Percentiles rank a stretch among this genome's conserved stretches.
Conservation (phyloP, 768 basidiomycete genomes). For the Suillus decipiens region DNA sequence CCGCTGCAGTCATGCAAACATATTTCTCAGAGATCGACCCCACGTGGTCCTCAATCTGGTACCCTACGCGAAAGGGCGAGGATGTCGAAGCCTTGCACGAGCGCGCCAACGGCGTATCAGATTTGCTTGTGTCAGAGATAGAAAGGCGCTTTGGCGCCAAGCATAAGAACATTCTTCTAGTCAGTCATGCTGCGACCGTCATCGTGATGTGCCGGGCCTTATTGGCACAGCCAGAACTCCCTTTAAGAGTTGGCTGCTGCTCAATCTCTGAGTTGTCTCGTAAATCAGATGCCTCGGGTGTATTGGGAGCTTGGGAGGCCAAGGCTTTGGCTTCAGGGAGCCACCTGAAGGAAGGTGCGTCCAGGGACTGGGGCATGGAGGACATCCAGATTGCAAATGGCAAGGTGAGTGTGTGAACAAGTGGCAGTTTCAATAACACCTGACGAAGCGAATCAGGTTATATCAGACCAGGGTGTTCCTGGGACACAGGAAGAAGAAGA, state of each 20-base stretch:
- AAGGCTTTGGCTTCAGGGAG: slow-evolving; percentile 52
- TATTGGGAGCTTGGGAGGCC: slow-evolving; percentile 50
- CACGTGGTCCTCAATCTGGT: slow-evolving; percentile 64
- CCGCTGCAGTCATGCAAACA: slow-evolving; percentile 50
- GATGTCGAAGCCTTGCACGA: slow-evolving; percentile 60
- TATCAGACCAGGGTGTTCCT: slow-evolving; percentile 69
- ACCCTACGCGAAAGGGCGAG: slow-evolving; percentile 76
- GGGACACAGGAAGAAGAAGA: slow-evolving; percentile 67
- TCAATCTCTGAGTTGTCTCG: slow-evolving; percentile 60
- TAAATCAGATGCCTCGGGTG: slow-evolving; percentile 25
- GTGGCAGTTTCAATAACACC: neutral
- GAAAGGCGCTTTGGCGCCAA: slow-evolving; percentile 44
- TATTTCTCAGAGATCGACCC: slow-evolving; percentile 60
- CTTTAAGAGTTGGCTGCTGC: slow-evolving; percentile 74
- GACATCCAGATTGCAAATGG: slow-evolving; percentile 64
- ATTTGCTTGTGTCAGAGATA: slow-evolving; percentile 51
- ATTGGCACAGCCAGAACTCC: slow-evolving; percentile 49
- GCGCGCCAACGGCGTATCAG: slow-evolving; percentile 55
- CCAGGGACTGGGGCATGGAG: slow-evolving; percentile 82
- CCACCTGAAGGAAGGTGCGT: slow-evolving; percentile 58
- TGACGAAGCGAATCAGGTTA: slow-evolving; percentile 46
- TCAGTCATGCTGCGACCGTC: slow-evolving; percentile 76
- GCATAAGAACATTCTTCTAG: slow-evolving; percentile 57
- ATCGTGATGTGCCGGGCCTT: slow-evolving; percentile 67
- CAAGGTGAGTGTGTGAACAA: slow-evolving; percentile 43